Evolutionary conservation across 2,329 filamentous ascomycete species (phyloP).

Genomic region (Aspergillus terreus): DNA sequence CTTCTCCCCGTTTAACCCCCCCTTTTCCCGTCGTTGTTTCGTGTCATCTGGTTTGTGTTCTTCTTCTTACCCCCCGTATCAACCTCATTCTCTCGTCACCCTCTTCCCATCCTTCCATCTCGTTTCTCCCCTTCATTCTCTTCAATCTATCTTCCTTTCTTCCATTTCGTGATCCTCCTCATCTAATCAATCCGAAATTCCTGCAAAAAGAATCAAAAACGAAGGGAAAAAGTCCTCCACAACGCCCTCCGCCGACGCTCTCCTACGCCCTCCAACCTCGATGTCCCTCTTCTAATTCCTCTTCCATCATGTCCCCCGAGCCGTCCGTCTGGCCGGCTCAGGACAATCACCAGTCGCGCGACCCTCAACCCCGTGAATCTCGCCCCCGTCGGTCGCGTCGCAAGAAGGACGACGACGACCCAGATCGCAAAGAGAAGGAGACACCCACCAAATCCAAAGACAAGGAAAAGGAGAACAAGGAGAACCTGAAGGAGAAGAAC

Average conservation of each 20-base stretch:
- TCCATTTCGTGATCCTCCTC: not conserved
- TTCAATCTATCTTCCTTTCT: constrained; percentile 11
- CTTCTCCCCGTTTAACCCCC: too few relatives aligned
- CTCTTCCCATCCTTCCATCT: constrained; percentile 10
- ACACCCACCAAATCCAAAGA: constrained; percentile 18
- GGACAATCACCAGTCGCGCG: constrained; percentile 24
- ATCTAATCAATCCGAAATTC: constrained; percentile 3
- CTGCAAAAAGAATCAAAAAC: too few relatives aligned
- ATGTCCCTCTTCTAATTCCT: constrained; percentile 11
- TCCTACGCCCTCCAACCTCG: constrained; percentile 1
- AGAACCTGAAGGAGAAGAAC: constrained; percentile 22
- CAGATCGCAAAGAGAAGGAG: constrained; percentile 21
- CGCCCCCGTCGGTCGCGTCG: constrained; percentile 38
- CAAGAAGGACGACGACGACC: constrained; percentile 38
- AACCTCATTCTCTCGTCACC: constrained; percentile 5
- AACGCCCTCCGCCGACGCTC: too few relatives aligned
- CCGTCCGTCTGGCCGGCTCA: constrained; percentile 24
- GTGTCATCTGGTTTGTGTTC: not conserved
- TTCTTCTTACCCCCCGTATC: constrained; percentile 13
- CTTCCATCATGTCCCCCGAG: constrained; percentile 31
- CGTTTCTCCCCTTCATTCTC: constrained; percentile 8
- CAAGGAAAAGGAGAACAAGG: constrained; percentile 18
- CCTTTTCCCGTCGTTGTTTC: constrained; percentile 19
- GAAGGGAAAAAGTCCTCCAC: too few relatives aligned
- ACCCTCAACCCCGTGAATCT: constrained; percentile 22